A percentile compares a stretch with the other conserved stretches of the same genome.
These are phyloP conservation scores for Pseudogymnoascus sp. DNA, from an alignment of 2,329 filamentous ascomycete species.

Conservation along the genomic window DNA sequence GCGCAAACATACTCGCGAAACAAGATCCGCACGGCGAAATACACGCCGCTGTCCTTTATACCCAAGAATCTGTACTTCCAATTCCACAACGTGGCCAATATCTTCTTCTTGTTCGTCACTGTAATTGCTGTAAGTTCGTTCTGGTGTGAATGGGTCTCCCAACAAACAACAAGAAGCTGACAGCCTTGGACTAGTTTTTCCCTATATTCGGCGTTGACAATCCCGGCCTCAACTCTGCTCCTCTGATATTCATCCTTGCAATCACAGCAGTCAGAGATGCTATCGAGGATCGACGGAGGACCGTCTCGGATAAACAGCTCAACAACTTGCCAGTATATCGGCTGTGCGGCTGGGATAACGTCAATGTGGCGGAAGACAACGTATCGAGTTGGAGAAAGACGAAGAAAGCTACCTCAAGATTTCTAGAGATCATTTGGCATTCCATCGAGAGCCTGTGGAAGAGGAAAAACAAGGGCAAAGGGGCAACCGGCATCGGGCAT, in stretches of 20 bases:
- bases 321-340: slow-evolving; percentile 96
- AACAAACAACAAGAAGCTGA: slow-evolving; percentile 18
- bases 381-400: slow-evolving; percentile 77
- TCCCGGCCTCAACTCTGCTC: slow-evolving; percentile 81
- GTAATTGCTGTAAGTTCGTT: slow-evolving; percentile 73
- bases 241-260: slow-evolving; percentile 82
- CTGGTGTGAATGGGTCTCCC: background rate
- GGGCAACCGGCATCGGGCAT: slow-evolving; percentile 18
- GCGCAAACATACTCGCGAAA: slow-evolving; percentile 68
- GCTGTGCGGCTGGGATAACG: slow-evolving; percentile 80
- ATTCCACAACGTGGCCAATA: slow-evolving; percentile 96
- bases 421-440: slow-evolving; percentile 12
- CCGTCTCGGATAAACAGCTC: slow-evolving; percentile 80
- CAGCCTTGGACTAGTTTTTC: slow-evolving; percentile 65
- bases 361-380: slow-evolving; percentile 83
- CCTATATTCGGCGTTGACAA: slow-evolving; percentile 90
- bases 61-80: slow-evolving; percentile 97
- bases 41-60: slow-evolving; percentile 87
- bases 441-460: slow-evolving; percentile 42
- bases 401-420: slow-evolving; percentile 69
- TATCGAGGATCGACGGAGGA: slow-evolving; percentile 93
- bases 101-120: slow-evolving; percentile 95
- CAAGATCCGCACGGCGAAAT: slow-evolving; percentile 97
- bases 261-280: slow-evolving; percentile 91
- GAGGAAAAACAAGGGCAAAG: slow-evolving; percentile 33